phyloP scores from a whole-genome alignment of 208 protist genomes.

The Wallacemonas rigidus region DNA sequence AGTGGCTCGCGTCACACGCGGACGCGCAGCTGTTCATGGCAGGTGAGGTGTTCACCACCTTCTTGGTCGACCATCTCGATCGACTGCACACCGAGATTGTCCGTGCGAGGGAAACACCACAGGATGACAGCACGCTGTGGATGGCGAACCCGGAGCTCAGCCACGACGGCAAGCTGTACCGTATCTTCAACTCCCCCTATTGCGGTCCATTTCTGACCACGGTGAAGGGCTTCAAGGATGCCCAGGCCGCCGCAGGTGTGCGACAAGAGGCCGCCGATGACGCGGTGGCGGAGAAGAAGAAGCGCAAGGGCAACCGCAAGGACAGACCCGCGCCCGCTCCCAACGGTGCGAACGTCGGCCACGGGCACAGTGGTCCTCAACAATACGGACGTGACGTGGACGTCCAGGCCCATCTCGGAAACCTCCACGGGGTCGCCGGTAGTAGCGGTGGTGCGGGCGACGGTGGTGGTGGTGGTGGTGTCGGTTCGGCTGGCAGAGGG shows the following conservation, averaged over 20 bases:
- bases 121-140: conserved; percentile 40
- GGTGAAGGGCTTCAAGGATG: conserved; percentile 37
- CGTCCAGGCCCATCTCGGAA: neutral
- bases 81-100: conserved; percentile 64
- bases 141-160: conserved; percentile 42
- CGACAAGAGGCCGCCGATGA: neutral
- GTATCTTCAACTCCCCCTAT: conserved; percentile 63
- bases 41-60: conserved; percentile 32
- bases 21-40: conserved; percentile 42
- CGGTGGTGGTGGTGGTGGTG: too few species aligned
- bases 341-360: too few species aligned
- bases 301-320: neutral
- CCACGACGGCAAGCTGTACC: conserved; percentile 71
- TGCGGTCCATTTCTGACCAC: conserved; percentile 76
- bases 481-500: too few species aligned
- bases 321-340: too few species aligned
- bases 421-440: neutral
- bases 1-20: conserved; percentile 42
- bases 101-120: conserved; percentile 48
- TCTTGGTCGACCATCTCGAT: conserved; percentile 46
- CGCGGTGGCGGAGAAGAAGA: neutral
- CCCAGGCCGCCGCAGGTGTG: neutral
- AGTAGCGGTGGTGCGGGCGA: neutral
- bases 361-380: too few species aligned
- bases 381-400: too few species aligned